These are phyloP conservation scores for Simmondsia chinensis DNA, from an alignment of 148 eudicot species.

Conservation along the genomic window DNA sequence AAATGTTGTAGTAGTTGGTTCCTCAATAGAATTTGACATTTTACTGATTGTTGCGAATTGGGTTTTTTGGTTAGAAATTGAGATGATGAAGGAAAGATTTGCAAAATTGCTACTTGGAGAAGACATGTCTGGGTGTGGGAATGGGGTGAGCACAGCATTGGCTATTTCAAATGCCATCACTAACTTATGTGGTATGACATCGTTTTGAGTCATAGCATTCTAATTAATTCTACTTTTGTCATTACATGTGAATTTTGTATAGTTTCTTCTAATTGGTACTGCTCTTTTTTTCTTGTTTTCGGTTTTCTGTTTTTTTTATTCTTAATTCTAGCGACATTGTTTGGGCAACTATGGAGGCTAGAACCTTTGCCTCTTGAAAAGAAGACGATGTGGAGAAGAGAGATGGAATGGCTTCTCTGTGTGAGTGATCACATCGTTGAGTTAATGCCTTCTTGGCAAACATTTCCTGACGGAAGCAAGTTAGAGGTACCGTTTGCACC, in stretches of 20 bases:
- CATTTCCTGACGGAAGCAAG: conserved; percentile 41
- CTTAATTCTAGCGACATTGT: conserved; percentile 40
- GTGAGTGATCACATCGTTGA: conserved; percentile 59
- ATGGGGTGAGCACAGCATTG: conserved; percentile 70
- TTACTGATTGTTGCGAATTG: not conserved
- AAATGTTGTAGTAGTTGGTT: too few species aligned
- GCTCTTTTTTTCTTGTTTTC: not conserved
- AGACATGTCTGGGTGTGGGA: conserved; percentile 88
- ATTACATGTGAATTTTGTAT: not conserved
- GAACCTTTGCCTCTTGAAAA: conserved; percentile 43
- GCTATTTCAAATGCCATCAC: conserved; percentile 81
- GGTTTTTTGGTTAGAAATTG: conserved; percentile 33
- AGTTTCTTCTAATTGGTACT: not conserved
- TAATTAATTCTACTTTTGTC: not conserved
- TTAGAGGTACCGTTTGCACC: conserved; percentile 48
- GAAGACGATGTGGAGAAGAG: conserved; percentile 55
- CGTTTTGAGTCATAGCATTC: not conserved
- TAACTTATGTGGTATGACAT: conserved; percentile 68
- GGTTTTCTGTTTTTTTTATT: not conserved
- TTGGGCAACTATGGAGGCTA: conserved; percentile 60
- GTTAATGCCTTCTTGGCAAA: conserved; percentile 42
- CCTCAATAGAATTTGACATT: not conserved
- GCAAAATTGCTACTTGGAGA: conserved; percentile 81
- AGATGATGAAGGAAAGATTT: conserved; percentile 85
- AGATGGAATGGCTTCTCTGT: conserved; percentile 60